Evolutionary conservation across 768 basidiomycete genomes (phyloP), one percentile per base, ranked within the genome.

Genomic region (Suillus alpinus): DNA sequence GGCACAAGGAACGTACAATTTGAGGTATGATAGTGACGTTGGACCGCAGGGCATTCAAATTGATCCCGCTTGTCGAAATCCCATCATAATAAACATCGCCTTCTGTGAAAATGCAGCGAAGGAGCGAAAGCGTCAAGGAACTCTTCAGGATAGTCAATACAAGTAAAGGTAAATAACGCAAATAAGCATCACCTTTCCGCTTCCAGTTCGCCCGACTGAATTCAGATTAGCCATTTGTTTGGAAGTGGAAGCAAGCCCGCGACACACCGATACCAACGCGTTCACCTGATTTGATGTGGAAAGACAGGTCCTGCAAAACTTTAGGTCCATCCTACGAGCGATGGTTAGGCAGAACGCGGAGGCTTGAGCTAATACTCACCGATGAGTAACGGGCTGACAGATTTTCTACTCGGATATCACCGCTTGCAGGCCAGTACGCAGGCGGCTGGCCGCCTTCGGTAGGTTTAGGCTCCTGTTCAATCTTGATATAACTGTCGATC

Each of bases 381-480:
- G 57, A 41, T 26, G 79, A 79, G 62, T 83, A 84, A 41, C 75
- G 71, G 0, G 86, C 86, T 13, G 77, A 80, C 4, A 87, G 71
- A 36, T 80, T 76, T 61, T 86, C 80, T 1, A 85, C 80, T 4
- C 71, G 66, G n/a, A 87, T 72, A 13, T 77, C 72, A 1, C 86
- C 86, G 32, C 81, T 82, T 1, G 85, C 76, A 4, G 86, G 86
- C 86, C 86, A 88, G 59, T 85, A 82, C 0, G 86, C 86, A 5
- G 86, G 85, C 4, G 86, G 86, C n/a, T 77, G 68, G 3, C 80
- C 80, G 6, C 72, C 62, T 31, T 71, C 62, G 0, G 75, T 75
- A 0, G 78, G 63, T 57, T 75, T 73, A 0, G 78, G 77, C 67
- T 87, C 86, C 60, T 83, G 82, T 55, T 85, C 84, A 44, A 85